Conservation (phyloP, 2,329 filamentous ascomycete genomes). For the Fusarium buharicum region DNA sequence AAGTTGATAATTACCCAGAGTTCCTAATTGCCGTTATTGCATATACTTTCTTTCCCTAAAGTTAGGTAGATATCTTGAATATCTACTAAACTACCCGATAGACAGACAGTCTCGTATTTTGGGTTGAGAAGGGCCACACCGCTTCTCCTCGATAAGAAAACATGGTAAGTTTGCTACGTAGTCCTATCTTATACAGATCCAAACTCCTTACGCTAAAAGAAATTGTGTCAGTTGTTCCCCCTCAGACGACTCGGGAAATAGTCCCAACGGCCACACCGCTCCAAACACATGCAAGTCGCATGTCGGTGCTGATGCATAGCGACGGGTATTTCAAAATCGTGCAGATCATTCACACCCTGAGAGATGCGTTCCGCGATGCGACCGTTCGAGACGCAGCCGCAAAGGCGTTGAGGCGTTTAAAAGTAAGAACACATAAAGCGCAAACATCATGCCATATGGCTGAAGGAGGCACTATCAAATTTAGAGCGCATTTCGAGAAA, state of each 20-base stretch:
- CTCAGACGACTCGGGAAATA: neutral
- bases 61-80: no score
- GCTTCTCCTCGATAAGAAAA: neutral
- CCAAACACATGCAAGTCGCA: constrained; percentile 5
- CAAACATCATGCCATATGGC: constrained; percentile 6
- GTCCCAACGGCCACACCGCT: constrained; percentile 14
- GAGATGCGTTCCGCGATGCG: constrained; percentile 2
- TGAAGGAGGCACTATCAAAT: neutral
- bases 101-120: neutral
- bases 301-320: constrained; percentile 1
- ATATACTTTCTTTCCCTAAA: no score
- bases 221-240: constrained; percentile 1
- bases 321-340: constrained; percentile 2
- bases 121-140: neutral
- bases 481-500: neutral
- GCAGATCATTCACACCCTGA: constrained; percentile 2
- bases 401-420: constrained; percentile 4
- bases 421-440: constrained; percentile 1
- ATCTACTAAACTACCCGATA: no score
- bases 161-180: neutral
- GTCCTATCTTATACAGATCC: neutral
- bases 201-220: constrained; percentile 7
- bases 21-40: no score
- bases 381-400: constrained; percentile 4
- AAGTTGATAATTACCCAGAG: no score